phyloP scores from a whole-genome alignment of 495 filamentous ascomycete genomes.

The Hypoxylon lenormandii region DNA sequence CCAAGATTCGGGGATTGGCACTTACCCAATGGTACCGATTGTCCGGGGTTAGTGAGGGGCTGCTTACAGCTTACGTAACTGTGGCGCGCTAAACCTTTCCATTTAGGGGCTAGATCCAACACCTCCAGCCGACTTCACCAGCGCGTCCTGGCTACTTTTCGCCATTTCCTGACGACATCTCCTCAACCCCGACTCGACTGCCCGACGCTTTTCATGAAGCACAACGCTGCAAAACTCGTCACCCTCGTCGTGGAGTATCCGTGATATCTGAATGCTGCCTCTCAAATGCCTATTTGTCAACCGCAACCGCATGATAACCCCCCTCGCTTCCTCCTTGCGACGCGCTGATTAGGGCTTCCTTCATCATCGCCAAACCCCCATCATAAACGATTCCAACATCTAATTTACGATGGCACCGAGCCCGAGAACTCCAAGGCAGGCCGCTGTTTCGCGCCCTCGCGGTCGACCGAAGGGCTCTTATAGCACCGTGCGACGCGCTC shows the following conservation, averaged over 20 bases:
- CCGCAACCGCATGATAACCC: slow-evolving; percentile 45
- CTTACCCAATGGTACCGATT: slow-evolving; percentile 8
- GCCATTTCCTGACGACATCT: slow-evolving; percentile 42
- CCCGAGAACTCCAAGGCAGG: slow-evolving; percentile 58
- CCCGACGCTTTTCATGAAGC: slow-evolving; percentile 15
- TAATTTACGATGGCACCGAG: slow-evolving; percentile 56
- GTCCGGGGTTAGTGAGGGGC: slow-evolving; percentile 43
- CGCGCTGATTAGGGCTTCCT: slow-evolving; percentile 51
- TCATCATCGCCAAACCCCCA: slow-evolving; percentile 44
- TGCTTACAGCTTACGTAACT: slow-evolving; percentile 40
- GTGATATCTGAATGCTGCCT: slow-evolving; percentile 18
- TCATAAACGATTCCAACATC: slow-evolving; percentile 27
- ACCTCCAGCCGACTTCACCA: slow-evolving; percentile 49
- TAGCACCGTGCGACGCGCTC: slow-evolving; percentile 59
- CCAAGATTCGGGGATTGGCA: slow-evolving; percentile 35
- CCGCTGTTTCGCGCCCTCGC: slow-evolving; percentile 56
- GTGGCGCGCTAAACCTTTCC: slow-evolving; percentile 45
- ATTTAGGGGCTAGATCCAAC: slow-evolving; percentile 45
- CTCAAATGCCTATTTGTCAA: slow-evolving; percentile 53
- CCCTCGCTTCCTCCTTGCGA: slow-evolving; percentile 52
- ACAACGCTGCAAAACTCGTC: neutral
- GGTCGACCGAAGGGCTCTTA: slow-evolving; percentile 58
- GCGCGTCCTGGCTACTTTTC: slow-evolving; percentile 48
- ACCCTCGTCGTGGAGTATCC: neutral
- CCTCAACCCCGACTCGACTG: slow-evolving; percentile 24